Conservation (phyloP, 1,139 yeast genomes). For the Kluyveromyces marxianus region DNA sequence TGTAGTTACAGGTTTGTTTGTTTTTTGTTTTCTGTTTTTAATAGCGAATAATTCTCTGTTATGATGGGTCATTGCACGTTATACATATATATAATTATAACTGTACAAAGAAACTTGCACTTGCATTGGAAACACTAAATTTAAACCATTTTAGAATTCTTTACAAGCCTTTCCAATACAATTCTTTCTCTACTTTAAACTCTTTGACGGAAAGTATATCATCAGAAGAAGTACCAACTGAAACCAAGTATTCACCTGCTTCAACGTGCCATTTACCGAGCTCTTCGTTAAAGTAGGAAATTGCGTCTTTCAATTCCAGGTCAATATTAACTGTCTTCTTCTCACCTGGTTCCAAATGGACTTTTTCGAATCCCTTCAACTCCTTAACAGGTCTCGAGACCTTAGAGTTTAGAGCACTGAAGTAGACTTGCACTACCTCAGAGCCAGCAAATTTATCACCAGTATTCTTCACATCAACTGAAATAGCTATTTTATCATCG, state of each 20-base stretch:
- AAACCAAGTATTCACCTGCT: conserved; percentile 42
- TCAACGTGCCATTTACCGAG: conserved; percentile 45
- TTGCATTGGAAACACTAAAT: too few species aligned
- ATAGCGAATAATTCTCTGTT: too few species aligned
- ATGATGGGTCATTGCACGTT: too few species aligned
- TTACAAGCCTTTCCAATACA: conserved; percentile 23
- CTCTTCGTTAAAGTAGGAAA: conserved; percentile 48
- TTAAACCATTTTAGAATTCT: too few species aligned
- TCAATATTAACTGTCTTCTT: conserved; percentile 32
- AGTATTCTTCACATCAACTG: conserved; percentile 38
- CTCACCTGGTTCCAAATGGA: conserved; percentile 38
- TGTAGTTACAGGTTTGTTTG: too few species aligned
- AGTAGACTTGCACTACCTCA: conserved; percentile 41
- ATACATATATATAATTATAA: too few species aligned
- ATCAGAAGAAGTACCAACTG: conserved; percentile 38
- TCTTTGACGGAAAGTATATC: conserved; percentile 23
- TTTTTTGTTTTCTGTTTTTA: too few species aligned
- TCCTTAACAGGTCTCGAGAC: conserved; percentile 50
- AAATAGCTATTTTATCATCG: conserved; percentile 31
- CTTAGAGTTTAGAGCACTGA: conserved; percentile 35
- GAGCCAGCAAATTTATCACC: conserved; percentile 36
- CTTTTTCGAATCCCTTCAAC: conserved; percentile 48
- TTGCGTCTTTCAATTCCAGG: conserved; percentile 41
- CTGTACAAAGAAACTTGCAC: too few species aligned
- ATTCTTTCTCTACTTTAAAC: conserved; percentile 25